Evolutionary conservation across 177 flowering plant genomes (phyloP), one percentile per base, ranked within the genome.

Genomic region (Vitis hybrid): DNA sequence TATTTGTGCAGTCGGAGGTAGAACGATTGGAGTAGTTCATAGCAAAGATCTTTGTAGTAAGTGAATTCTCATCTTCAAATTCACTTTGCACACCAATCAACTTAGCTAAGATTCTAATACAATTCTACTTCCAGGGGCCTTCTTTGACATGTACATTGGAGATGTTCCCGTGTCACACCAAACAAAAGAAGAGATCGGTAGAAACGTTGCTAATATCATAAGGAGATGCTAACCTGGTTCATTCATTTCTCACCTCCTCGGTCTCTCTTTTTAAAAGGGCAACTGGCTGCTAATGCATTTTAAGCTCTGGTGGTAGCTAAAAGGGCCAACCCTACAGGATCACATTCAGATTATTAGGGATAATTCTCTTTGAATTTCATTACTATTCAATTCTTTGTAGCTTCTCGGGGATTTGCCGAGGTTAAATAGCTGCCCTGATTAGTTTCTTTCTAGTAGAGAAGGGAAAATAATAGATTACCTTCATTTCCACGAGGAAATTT

Each of bases 131-230:
- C 51, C 89, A 92, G 97, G 88, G 80, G 99, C 99, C 15, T 93
- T 95, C 79, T 95, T 95, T 64, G 96, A 86, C 80, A 95, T 95
- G 99, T 93, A 95, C 74, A 80, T 95, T 49, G 99, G 99, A 70
- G 96, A 93, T 64, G 52, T 78, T 52, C 93, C 98, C 1, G 88
- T 91, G 13, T 90, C 94, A 0, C 84, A 83, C 66, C 87, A 88
- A 70, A 82, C 96, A 14, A 95, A 91, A 78, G 91, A 91, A 80
- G 93, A 90, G 68, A 91, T 93, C 15, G 91, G 94, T n/a, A 84
- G 73, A 70, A 95, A 95, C 61, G 85, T 95, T 14, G 94, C 85
- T 2, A 76, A 71, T 70, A 79, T 93, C 17, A 81, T 95, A 21
- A 79, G 81, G 70, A 82, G 85, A 70, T 89, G 90, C 77, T 89